Percentiles rank a stretch among this genome's conserved stretches.
phyloP scores from a whole-genome alignment of 352 stramenopile species.

The Pythium sukuiense region DNA sequence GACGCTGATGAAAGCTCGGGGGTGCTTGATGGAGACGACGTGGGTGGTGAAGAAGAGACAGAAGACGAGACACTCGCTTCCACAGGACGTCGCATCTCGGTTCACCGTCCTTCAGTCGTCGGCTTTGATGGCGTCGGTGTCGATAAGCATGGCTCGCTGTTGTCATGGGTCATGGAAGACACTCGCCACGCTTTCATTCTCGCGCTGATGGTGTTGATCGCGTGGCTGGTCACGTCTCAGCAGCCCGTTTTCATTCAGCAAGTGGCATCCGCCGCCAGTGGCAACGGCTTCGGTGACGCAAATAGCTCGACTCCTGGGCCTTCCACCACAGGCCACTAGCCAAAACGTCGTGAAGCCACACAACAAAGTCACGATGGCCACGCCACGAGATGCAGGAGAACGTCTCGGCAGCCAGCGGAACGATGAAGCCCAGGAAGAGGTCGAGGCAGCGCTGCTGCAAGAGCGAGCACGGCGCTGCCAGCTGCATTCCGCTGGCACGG shows the following conservation, averaged over 20 bases:
- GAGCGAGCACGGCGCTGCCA: slow-evolving; percentile 27
- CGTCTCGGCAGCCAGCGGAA: neutral
- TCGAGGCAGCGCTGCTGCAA: slow-evolving; percentile 5
- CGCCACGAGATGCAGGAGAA: neutral
- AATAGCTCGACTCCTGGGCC: slow-evolving; percentile 10
- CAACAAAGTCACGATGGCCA: neutral
- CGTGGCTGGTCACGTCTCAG: slow-evolving; percentile 57
- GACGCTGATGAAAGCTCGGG: slow-evolving; percentile 27
- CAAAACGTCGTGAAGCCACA: neutral
- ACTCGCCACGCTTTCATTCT: slow-evolving; percentile 63
- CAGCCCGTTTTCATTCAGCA: slow-evolving; percentile 5
- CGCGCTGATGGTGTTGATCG: slow-evolving; percentile 50
- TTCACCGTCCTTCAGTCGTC: neutral
- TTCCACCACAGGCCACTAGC: neutral
- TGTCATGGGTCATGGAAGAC: slow-evolving; percentile 71
- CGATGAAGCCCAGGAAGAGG: slow-evolving; percentile 2
- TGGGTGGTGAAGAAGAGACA: neutral
- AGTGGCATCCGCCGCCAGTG: neutral
- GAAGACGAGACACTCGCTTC: neutral
- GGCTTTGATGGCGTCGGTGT: slow-evolving; percentile 18
- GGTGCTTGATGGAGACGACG: slow-evolving; percentile 13
- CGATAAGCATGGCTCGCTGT: slow-evolving; percentile 66
- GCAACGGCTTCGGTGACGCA: neutral
- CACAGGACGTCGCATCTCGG: neutral
- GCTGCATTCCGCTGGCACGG: slow-evolving; percentile 33